phyloP scores from a whole-genome alignment of 2,329 filamentous ascomycete genomes.

The Aspergillus sp. region DNA sequence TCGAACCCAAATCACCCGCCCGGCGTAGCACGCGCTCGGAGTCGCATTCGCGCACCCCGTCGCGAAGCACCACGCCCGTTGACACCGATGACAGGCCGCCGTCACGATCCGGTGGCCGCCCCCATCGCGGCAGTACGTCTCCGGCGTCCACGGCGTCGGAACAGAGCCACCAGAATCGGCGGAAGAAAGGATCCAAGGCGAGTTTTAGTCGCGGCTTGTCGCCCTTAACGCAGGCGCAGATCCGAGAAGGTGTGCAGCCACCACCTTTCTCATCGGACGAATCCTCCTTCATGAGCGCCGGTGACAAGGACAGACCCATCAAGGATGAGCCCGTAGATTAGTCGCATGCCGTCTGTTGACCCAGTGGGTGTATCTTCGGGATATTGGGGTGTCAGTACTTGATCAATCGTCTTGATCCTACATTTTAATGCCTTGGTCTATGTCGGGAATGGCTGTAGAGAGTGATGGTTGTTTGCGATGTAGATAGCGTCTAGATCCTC shows the following conservation, averaged over 20 bases:
- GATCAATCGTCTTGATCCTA: neutral
- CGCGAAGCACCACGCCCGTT: slow-evolving; percentile 40
- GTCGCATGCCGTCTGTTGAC: slow-evolving; percentile 3
- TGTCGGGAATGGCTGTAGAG: neutral
- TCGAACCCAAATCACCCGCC: slow-evolving; percentile 27
- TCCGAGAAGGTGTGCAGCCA: slow-evolving; percentile 32
- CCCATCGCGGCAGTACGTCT: slow-evolving; percentile 35
- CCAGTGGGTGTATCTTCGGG: neutral
- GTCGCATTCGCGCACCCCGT: slow-evolving; percentile 41
- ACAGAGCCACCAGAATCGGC: slow-evolving; percentile 28
- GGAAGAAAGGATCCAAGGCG: slow-evolving; percentile 29
- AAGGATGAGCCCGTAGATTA: slow-evolving; percentile 21
- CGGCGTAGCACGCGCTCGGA: slow-evolving; percentile 37
- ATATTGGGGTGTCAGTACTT: neutral
- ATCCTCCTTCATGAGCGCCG: slow-evolving; percentile 21
- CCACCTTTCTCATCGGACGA: slow-evolving; percentile 37
- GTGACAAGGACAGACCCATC: slow-evolving; percentile 20
- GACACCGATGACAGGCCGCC: slow-evolving; percentile 38
- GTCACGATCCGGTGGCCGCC: slow-evolving; percentile 29
- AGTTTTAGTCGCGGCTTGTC: slow-evolving; percentile 29
- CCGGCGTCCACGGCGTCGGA: slow-evolving; percentile 26
- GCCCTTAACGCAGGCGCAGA: slow-evolving; percentile 37
- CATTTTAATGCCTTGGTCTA: neutral
- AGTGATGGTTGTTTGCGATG: neutral
- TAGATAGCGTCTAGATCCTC: too few species aligned